These are phyloP conservation scores for Eimeria maxima DNA, from an alignment of 169 alveolate species.

Conservation along the genomic window DNA sequence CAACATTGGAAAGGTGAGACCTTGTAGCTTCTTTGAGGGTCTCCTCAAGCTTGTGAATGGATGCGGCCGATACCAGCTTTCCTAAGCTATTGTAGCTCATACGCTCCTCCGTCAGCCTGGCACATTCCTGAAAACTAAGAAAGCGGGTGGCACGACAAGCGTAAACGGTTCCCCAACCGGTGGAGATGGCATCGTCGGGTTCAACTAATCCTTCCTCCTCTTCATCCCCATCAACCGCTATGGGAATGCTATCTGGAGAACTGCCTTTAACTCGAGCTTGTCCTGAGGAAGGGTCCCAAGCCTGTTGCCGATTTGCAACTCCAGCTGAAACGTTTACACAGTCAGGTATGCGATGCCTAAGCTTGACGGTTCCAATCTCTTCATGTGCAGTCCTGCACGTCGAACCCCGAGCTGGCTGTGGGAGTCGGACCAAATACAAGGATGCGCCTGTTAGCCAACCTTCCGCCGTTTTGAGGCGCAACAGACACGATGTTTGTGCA, in stretches of 20 bases:
- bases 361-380: neutral
- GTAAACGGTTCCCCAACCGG: slow-evolving; percentile 65
- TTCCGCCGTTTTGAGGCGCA: slow-evolving; percentile 60
- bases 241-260: neutral
- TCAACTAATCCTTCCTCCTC: slow-evolving; percentile 4
- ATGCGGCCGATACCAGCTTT: neutral
- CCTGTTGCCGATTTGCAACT: slow-evolving; percentile 16
- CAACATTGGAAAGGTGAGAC: slow-evolving; percentile 3
- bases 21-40: slow-evolving; percentile 17
- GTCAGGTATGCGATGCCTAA: slow-evolving; percentile 7
- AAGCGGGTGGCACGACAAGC: slow-evolving; percentile 62
- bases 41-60: slow-evolving; percentile 8
- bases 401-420: slow-evolving; percentile 19
- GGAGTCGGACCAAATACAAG: slow-evolving; percentile 5
- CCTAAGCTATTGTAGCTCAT: slow-evolving; percentile 31
- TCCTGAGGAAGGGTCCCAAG: neutral
- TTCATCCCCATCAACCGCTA: neutral
- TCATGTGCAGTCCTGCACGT: slow-evolving; percentile 23
- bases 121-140: slow-evolving; percentile 50
- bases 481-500: slow-evolving; percentile 25
- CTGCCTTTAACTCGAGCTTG: neutral
- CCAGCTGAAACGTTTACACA: neutral
- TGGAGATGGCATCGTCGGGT: slow-evolving; percentile 7
- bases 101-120: slow-evolving; percentile 55
- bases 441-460: slow-evolving; percentile 73